Base-by-base conservation (phyloP, 495 filamentous ascomycete genomes). In the Aspergillus nanangensis region DNA sequence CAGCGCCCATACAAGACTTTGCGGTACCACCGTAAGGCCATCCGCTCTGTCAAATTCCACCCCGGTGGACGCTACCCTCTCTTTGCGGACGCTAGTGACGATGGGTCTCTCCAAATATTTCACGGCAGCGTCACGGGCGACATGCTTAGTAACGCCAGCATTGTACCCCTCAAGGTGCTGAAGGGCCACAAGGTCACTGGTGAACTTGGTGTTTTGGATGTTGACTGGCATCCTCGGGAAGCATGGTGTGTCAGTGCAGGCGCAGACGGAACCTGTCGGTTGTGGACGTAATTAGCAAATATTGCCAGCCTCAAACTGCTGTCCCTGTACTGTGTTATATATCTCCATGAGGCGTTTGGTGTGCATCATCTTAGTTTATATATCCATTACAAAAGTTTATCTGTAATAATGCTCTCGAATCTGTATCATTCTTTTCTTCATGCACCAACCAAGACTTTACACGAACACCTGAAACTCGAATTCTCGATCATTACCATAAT, bases 41-140 rank as follows among this genome's bases (percentile, higher is more conserved):
- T 98, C 49, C 80, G 93, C 14, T 78, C 82, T 8, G 94, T 96
- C 15, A 79, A 77, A 54, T 96, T 86, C 67, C 93, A 98, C 65
- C 80, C 79, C 41, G 82, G 87, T 47, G 83, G 82, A 0, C 70
- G 69, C 44, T 77, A 92, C 48, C 94, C 93, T 21, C 76, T 97
- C 21, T 96, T 97, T 58, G 91, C 87, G 4, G 90, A 95, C 52
- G 89, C 87, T 35, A 89, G 84, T 64, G 93, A 98, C 60, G 93
- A 98, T 66, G 93, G 93, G 19, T 88, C 80, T 21, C 61, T 97
- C 48, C 94, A 97, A 70, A 85, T 98, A 25, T 96, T 96, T 75
- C 93, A 98, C 65, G 93, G 90, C 43, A 93, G 87, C 66, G 92
- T 97, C 24, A 89, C 91, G 24, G 86, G 81, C 47, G 93, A 97